Base-by-base conservation (phyloP, 495 filamentous ascomycete genomes). In the Hypoxylon lienhwacheense region DNA sequence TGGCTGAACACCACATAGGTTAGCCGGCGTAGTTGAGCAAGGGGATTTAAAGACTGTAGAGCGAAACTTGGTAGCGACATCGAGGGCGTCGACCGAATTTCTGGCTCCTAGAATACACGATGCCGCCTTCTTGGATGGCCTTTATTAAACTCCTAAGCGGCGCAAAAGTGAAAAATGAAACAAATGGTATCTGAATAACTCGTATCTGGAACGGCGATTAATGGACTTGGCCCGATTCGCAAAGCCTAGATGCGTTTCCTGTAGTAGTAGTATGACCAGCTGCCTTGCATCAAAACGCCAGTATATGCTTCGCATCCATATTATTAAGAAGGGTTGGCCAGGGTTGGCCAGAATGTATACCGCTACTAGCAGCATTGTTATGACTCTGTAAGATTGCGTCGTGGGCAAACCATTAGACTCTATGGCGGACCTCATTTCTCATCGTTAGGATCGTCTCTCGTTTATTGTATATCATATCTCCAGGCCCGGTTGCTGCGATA, bases 71-170 rank as follows among this genome's bases (percentile, higher is more conserved):
- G 10, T 25, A 36, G 20, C 57, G 49, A 49, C 39, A 39, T 49
- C 21, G 21, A 37, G 15, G 5, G 45, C 26, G 43, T 51, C 56
- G 36, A 34, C 36, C 25, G 16, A 33, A 24, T 29, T 25, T 60
- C 47, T 11, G 41, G 34, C 32, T 53, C 28, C 52, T 67, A 67
- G 53, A 41, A 47, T 67, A 67, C 65, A 67, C 25, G 43, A 53
- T 20, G 21, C n/a, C 45, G 35, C 51, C 44, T 5, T 50, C 22
- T 47, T 39, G 35, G 19, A 34, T 35, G 45, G 14, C 12, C 37
- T 22, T 15, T 40, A 6, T 31, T 36, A 33, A 34, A 48, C 33
- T 15, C 5, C 25, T 40, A 21, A 29, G 34, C n/a, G n/a, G 22
- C 29, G 19, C 16, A 47, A 32, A 57, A 49, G 8, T 47, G 36